phyloP scores from a whole-genome alignment of 768 basidiomycete species.

The Collybiopsis confluens region DNA sequence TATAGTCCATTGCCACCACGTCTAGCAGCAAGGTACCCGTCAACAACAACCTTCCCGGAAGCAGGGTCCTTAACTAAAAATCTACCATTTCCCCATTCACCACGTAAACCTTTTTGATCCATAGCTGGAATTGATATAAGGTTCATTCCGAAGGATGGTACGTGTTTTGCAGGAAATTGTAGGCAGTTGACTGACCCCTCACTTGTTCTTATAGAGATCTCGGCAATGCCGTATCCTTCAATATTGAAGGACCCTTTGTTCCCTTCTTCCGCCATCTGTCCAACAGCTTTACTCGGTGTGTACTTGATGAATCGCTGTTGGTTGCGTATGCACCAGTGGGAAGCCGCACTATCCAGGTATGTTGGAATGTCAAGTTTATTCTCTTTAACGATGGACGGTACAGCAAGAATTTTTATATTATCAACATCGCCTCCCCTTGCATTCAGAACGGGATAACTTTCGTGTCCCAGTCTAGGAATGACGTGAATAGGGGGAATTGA shows the following conservation, averaged over 20 bases:
- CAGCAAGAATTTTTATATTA: neutral
- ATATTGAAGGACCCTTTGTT: neutral
- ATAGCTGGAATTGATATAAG: too few relatives aligned
- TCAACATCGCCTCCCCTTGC: neutral
- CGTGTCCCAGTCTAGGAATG: too few relatives aligned
- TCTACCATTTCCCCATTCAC: too few relatives aligned
- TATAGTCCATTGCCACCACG: too few relatives aligned
- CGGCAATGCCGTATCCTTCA: neutral
- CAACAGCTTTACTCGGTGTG: neutral
- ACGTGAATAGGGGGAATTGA: too few relatives aligned
- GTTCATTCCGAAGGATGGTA: too few relatives aligned
- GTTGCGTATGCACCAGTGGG: neutral
- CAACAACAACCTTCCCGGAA: too few relatives aligned
- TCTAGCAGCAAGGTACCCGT: too few relatives aligned
- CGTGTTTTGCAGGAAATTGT: too few relatives aligned
- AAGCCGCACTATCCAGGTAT: neutral
- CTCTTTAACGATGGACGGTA: neutral
- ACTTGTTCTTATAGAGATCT: neutral
- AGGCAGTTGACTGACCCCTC: neutral
- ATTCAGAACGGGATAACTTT: too few relatives aligned
- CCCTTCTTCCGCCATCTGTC: neutral
- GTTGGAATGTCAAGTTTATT: neutral
- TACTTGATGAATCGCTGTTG: neutral
- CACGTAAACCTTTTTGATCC: too few relatives aligned
- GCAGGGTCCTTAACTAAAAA: too few relatives aligned